Percentiles rank a stretch among this genome's conserved stretches.
Conservation (phyloP, 257 asterid species). For the Osmanthus fragrans region DNA sequence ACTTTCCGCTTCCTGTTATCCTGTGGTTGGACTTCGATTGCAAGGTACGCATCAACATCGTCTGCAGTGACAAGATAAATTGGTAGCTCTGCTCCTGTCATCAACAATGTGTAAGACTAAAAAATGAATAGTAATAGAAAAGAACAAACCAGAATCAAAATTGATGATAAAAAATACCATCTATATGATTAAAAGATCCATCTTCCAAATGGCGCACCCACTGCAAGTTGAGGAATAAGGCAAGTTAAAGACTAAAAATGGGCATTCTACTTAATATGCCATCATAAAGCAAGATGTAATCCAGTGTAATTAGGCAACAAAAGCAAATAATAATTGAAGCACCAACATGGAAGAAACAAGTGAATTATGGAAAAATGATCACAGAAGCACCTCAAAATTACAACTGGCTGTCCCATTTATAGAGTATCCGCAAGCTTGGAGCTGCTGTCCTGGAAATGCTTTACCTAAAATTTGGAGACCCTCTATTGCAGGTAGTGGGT, state of each 20-base stretch:
- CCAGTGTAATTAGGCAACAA: slow-evolving; percentile 21
- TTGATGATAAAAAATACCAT: slow-evolving; percentile 52
- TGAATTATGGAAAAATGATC: neutral
- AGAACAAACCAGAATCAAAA: slow-evolving; percentile 11
- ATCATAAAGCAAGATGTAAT: slow-evolving; percentile 25
- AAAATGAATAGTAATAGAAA: slow-evolving; percentile 16
- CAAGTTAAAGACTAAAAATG: slow-evolving; percentile 19
- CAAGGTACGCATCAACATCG: slow-evolving; percentile 85
- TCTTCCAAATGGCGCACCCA: slow-evolving; percentile 97
- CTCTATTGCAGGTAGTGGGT: slow-evolving; percentile 89
- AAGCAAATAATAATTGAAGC: slow-evolving; percentile 1
- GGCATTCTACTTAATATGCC: slow-evolving; percentile 19
- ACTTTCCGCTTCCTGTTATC: slow-evolving; percentile 98
- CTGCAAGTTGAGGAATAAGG: slow-evolving; percentile 55
- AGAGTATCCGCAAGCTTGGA: slow-evolving; percentile 92
- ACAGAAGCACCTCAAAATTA: slow-evolving; percentile 78
- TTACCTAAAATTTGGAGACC: slow-evolving; percentile 97
- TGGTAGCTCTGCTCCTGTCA: slow-evolving; percentile 94
- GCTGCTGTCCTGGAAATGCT: slow-evolving; percentile 88
- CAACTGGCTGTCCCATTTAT: slow-evolving; percentile 97
- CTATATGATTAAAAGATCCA: slow-evolving; percentile 89
- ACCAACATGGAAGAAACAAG: neutral
- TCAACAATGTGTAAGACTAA: slow-evolving; percentile 27
- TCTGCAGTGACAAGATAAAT: slow-evolving; percentile 93
- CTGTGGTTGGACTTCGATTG: slow-evolving; percentile 97